Evolutionary conservation across 176 grass and related monocot genomes (phyloP).

Genomic region (Oryza rufipogon): DNA sequence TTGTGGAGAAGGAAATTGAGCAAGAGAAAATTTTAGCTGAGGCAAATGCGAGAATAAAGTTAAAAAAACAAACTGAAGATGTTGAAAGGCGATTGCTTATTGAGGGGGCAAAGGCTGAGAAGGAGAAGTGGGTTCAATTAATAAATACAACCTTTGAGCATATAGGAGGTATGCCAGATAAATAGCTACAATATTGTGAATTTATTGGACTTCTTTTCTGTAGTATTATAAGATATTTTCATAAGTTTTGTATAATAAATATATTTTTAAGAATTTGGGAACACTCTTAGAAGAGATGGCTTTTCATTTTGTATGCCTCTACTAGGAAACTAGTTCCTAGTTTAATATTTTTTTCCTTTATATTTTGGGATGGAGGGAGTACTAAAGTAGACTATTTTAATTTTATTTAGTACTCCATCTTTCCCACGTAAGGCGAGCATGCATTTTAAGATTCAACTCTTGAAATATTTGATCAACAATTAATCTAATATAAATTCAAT

Average conservation of each 20-base stretch:
- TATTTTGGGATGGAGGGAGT: too few relatives aligned
- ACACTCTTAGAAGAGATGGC: not conserved
- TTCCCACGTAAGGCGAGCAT: too few relatives aligned
- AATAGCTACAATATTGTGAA: conserved; percentile 19
- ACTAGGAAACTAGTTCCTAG: not conserved
- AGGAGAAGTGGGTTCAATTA: conserved; percentile 85
- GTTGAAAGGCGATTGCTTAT: conserved; percentile 65
- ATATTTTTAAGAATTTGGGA: conserved; percentile 10
- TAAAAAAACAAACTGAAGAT: conserved; percentile 61
- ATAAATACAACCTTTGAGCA: conserved; percentile 97
- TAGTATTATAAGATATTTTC: conserved; percentile 23
- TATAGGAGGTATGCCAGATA: conserved; percentile 75
- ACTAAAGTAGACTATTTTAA: not conserved
- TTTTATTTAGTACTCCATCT: not conserved
- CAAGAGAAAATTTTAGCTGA: conserved; percentile 35
- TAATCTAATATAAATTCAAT: too few relatives aligned
- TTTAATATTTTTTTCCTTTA: not conserved
- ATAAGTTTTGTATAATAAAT: not conserved
- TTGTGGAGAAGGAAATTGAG: conserved; percentile 49
- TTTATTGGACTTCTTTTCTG: conserved; percentile 9
- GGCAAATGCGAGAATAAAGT: conserved; percentile 53
- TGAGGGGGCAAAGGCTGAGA: conserved; percentile 73
- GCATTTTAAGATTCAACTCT: too few relatives aligned
- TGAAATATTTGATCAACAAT: too few relatives aligned
- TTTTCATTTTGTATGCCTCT: conserved; percentile 22